These are phyloP conservation scores for Vaucheria bursata DNA, from an alignment of 352 stramenopile species.

Conservation along the genomic window DNA sequence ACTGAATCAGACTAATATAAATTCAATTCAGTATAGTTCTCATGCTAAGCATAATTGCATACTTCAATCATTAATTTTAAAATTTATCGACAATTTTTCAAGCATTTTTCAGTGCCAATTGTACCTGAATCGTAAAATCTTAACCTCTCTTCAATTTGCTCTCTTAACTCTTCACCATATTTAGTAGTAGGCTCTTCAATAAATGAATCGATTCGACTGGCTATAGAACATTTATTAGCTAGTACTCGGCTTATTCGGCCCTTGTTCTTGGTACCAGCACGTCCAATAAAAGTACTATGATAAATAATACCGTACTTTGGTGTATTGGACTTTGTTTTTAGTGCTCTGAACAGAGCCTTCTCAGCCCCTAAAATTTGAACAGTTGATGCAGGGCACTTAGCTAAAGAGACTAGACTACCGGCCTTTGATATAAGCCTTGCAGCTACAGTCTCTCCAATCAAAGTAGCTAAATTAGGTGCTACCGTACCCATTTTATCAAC, in stretches of 20 bases:
- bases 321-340: conserved; percentile 99
- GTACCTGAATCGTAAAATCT: conserved; percentile 96
- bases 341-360: conserved; percentile 97
- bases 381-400: conserved; percentile 97
- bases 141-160: conserved; percentile 97
- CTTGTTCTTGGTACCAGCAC: conserved; percentile 98
- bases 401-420: conserved; percentile 94
- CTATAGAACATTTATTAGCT: conserved; percentile 99
- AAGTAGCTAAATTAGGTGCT: conserved; percentile 91
- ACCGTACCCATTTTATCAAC: conserved; percentile 91
- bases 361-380: conserved; percentile 99
- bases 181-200: conserved; percentile 68
- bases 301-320: conserved; percentile 99
- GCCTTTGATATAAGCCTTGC: conserved; percentile 99
- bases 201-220: conserved; percentile 86
- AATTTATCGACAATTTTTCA: no score
- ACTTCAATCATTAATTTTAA: no score
- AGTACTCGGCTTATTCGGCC: conserved; percentile 97
- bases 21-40: no score
- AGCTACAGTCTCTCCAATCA: conserved; percentile 98
- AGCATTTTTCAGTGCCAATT: no score
- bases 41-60: no score
- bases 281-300: conserved; percentile 98
- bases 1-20: no score
- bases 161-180: conserved; percentile 94